These are phyloP conservation scores for Tolypocladium inflatum DNA, from an alignment of 2,329 filamentous ascomycete genomes.

Conservation along the genomic window DNA sequence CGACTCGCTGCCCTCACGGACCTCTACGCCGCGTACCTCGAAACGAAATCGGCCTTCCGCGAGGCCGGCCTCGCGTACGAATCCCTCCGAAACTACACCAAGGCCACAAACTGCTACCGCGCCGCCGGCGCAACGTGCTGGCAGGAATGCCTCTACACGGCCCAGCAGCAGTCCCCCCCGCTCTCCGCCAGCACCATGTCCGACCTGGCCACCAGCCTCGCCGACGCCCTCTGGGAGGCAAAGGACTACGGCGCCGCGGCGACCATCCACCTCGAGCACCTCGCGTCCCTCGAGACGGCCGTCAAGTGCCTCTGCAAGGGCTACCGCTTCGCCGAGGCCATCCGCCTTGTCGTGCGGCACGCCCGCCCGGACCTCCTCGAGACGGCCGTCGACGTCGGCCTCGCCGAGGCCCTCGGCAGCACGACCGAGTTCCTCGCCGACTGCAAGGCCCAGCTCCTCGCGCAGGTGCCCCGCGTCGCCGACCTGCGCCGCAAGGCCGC, in stretches of 20 bases:
- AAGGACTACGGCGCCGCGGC: conserved; percentile 79
- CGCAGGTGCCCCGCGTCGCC: conserved; percentile 76
- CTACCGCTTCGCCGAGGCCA: conserved; percentile 81
- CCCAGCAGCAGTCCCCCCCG: conserved; percentile 55
- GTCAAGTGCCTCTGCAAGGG: conserved; percentile 77
- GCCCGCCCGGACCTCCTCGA: conserved; percentile 52
- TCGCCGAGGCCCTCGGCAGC: conserved; percentile 70
- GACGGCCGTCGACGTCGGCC: conserved; percentile 63
- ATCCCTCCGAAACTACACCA: conserved; percentile 62
- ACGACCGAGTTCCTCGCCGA: conserved; percentile 90
- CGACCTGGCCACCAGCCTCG: conserved; percentile 63
- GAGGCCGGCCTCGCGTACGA: conserved; percentile 90
- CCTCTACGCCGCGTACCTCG: conserved; percentile 72
- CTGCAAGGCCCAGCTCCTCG: conserved; percentile 74
- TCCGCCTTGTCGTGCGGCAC: conserved; percentile 61
- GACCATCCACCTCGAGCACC: conserved; percentile 72
- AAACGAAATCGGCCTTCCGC: conserved; percentile 64
- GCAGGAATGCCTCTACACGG: conserved; percentile 81
- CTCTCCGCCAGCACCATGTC: conserved; percentile 50
- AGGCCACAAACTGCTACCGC: conserved; percentile 76
- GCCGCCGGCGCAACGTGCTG: conserved; percentile 68
- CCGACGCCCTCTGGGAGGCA: conserved; percentile 69
- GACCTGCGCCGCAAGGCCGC: conserved; percentile 75
- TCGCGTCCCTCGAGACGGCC: conserved; percentile 60
- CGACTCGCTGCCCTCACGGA: conserved; percentile 60